phyloP scores from a whole-genome alignment of 2,329 filamentous ascomycete species.

The Cladophialophora chaetospira region DNA sequence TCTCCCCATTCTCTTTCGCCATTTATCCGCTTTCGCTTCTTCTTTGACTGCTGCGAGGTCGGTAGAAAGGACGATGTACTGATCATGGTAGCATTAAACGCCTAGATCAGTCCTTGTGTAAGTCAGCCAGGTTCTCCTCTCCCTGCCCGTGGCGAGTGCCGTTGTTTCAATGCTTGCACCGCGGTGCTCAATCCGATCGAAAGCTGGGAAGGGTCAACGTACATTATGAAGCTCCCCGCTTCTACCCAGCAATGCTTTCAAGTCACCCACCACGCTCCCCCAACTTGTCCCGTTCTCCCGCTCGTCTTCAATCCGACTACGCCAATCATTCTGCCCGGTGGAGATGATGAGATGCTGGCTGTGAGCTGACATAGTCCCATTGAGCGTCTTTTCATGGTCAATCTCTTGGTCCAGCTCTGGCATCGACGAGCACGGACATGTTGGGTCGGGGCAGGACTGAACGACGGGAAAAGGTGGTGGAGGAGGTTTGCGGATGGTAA shows the following conservation, averaged over 20 bases:
- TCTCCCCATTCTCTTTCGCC: slow-evolving; percentile 22
- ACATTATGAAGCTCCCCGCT: slow-evolving; percentile 69
- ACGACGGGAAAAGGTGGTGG: slow-evolving; percentile 51
- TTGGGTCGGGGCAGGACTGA: slow-evolving; percentile 70
- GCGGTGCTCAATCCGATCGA: not conserved
- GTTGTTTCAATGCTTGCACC: no score
- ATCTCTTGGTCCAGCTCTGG: slow-evolving; percentile 68
- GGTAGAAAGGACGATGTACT: slow-evolving; percentile 70
- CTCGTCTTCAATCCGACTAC: slow-evolving; percentile 81
- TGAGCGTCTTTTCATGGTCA: slow-evolving; percentile 68
- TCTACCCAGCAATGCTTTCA: slow-evolving; percentile 68
- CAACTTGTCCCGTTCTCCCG: slow-evolving; percentile 50
- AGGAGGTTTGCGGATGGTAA: not conserved
- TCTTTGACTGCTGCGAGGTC: slow-evolving; percentile 23
- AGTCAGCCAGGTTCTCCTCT: slow-evolving; percentile 21
- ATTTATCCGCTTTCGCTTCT: slow-evolving; percentile 23
- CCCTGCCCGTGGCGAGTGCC: no score
- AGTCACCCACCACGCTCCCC: slow-evolving; percentile 59
- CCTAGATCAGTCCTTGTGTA: slow-evolving; percentile 53
- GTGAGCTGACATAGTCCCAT: slow-evolving; percentile 76
- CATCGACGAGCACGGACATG: slow-evolving; percentile 74
- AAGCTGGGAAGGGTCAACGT: slow-evolving; percentile 27
- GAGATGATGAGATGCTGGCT: slow-evolving; percentile 81
- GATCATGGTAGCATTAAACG: slow-evolving; percentile 78
- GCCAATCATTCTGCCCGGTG: slow-evolving; percentile 79